Base-by-base conservation (phyloP, 306 rosid genomes). In the Adenanthera pavonina region DNA sequence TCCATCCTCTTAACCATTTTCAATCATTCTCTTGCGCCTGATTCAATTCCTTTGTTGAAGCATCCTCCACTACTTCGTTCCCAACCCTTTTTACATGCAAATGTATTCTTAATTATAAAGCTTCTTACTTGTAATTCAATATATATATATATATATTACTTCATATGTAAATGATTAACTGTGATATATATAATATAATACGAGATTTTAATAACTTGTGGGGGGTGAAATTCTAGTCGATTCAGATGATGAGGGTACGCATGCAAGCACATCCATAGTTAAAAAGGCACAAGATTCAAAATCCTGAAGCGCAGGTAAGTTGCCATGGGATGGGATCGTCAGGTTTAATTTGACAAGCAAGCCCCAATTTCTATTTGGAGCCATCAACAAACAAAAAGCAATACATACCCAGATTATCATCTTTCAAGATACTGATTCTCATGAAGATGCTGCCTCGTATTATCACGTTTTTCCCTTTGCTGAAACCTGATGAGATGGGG, bases 381-480 rank as follows among this genome's bases (percentile, higher is more conserved):
- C n/a, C 30, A 11, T 33, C n/a, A 33, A 44, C 17, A 41, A 61
- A 61, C 20, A 60, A 25, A 46, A 8, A 7, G 20, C 19, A 20
- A 46, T n/a, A 9, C 41, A 44, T 30, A 4, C 41, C 41, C 20
- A 57, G 17, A 62, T 62, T 47, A 48, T 49, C 80, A 47, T 33
- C 6, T 41, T 62, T 75, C 62, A 47, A 62, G 72, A 46, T 46
- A 44, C 47, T 44, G 60, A 76, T 46, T 46, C 47, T 25, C 61
- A 46, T 1, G 44, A 19, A 19, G 19, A 54, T 38, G 59, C 6
- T 71, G 46, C 59, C 59, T 51, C 76, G 9, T 52, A 19, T 20
- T 44, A 10, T 20, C 6, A 8, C 15, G 0, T 17, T 49, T 8
- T 16, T 30, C 6, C 36, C 4, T 51, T 35, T 14, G 33, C 76